These are phyloP conservation scores for Cicer cuneatum DNA, from an alignment of 306 rosid genomes.

Conservation along the genomic window DNA sequence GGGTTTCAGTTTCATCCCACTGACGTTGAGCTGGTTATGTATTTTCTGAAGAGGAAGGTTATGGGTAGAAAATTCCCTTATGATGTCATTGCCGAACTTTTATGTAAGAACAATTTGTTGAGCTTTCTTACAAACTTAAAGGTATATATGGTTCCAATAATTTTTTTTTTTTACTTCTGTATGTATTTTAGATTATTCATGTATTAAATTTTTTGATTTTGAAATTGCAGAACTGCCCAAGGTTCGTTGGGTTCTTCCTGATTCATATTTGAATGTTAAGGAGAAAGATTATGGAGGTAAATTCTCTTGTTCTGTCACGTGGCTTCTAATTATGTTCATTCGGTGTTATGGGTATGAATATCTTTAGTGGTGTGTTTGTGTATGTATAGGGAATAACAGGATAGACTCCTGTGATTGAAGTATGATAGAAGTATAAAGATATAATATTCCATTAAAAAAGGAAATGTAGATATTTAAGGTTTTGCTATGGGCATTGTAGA, in stretches of 20 bases:
- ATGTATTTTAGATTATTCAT: background rate
- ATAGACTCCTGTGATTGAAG: too few relatives aligned
- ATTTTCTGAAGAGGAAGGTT: too few relatives aligned
- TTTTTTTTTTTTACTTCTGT: background rate
- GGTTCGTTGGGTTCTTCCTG: conserved; percentile 98
- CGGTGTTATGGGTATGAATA: background rate
- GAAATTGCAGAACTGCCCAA: conserved; percentile 67
- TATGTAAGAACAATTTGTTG: too few relatives aligned
- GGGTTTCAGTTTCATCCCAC: too few relatives aligned
- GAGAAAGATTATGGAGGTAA: conserved; percentile 96
- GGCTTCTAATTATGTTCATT: background rate
- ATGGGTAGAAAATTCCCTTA: too few relatives aligned
- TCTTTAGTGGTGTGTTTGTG: background rate
- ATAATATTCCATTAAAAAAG: background rate
- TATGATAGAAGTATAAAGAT: background rate
- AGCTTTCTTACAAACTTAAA: conserved; percentile 75
- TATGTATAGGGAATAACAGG: background rate
- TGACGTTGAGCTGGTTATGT: too few relatives aligned
- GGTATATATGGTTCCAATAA: conserved; percentile 49
- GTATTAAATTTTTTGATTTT: background rate
- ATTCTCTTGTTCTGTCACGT: conserved; percentile 8
- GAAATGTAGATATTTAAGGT: background rate
- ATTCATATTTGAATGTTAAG: conserved; percentile 91
- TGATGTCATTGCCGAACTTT: too few relatives aligned
- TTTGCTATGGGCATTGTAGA: background rate